These are phyloP conservation scores for Russula olivacea DNA, from an alignment of 768 basidiomycete genomes.

Conservation along the genomic window DNA sequence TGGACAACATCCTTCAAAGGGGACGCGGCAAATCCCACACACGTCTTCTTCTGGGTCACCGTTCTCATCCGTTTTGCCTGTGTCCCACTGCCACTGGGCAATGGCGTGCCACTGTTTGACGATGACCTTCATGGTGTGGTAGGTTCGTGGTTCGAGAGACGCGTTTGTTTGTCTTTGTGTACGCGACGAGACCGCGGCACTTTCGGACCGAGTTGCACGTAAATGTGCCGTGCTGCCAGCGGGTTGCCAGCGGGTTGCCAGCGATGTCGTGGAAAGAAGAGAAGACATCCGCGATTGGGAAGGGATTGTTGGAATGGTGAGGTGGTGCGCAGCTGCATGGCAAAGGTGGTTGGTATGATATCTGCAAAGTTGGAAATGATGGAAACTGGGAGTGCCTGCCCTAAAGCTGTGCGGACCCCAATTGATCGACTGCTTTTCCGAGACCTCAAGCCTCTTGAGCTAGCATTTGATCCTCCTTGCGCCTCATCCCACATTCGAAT, in stretches of 20 bases:
- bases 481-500: conserved; percentile 11
- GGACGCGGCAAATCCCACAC: conserved; percentile 85
- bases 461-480: background rate
- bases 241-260: background rate
- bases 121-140: conserved; percentile 61
- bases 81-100: conserved; percentile 86
- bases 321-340: background rate
- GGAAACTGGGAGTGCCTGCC: conserved; percentile 11
- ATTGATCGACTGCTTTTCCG: conserved; percentile 10
- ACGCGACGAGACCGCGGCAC: conserved; percentile 18
- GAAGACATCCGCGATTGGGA: background rate
- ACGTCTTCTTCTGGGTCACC: conserved; percentile 60
- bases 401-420: conserved; percentile 12
- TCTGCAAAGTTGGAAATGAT: background rate
- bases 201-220: conserved; percentile 6
- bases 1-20: conserved; percentile 93
- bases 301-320: background rate
- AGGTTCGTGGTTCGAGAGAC: conserved; percentile 4
- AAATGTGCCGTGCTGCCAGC: background rate
- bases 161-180: conserved; percentile 25
- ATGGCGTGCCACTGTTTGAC: conserved; percentile 86
- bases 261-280: background rate
- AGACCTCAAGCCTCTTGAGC: conserved; percentile 8
- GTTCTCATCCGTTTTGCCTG: conserved; percentile 39
- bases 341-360: background rate